Evolutionary conservation across 495 filamentous ascomycete genomes (phyloP), one percentile per base, ranked within the genome.

Genomic region (Astrothelium subdiscretum): DNA sequence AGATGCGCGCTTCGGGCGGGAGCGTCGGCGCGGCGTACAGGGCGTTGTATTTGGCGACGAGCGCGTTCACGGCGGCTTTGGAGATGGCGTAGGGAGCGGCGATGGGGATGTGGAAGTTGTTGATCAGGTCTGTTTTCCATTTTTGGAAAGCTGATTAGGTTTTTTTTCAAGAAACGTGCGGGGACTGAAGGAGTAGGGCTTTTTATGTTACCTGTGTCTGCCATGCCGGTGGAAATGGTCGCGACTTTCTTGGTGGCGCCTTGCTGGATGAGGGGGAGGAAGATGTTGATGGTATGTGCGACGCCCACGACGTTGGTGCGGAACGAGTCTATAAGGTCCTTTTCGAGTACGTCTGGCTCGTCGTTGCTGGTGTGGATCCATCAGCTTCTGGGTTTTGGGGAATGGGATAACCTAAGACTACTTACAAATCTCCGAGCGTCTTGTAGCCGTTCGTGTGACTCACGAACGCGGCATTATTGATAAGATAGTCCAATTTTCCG

Each of bases 391-490:
- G 15, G 3, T 12, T 22, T 29, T 61, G n/a, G 27, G 20, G 5
- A 52, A 18, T 22, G 26, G 24, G 1, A 24, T 12, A 20, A 24
- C n/a, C 4, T 13, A 26, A 0, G 31, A 5, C 8, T 5, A 6
- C 38, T 61, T 38, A 61, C 59, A 61, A 63, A 18, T 60, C 57
- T 4, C 38, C 62, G 5, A 69, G 38, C 1, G 31, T 61, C 32
- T 61, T 22, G n/a, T 32, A 59, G 18, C 13, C 42, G 24, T 59
- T 65, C 3, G 26, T 3, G 18, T 58, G 24, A 12, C 62, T 64
- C 2, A 70, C 29, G 22, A 59, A 64, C 1, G 62, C 70, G 24
- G 66, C 70, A 54, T 72, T 72, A 52, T 69, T 65, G 42, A 72
- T 67, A 20, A 72, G 62, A 31, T 67, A 43, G 42, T 72, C 70